These are phyloP conservation scores for Mycena floridula DNA, from an alignment of 768 basidiomycete genomes.

Conservation along the genomic window DNA sequence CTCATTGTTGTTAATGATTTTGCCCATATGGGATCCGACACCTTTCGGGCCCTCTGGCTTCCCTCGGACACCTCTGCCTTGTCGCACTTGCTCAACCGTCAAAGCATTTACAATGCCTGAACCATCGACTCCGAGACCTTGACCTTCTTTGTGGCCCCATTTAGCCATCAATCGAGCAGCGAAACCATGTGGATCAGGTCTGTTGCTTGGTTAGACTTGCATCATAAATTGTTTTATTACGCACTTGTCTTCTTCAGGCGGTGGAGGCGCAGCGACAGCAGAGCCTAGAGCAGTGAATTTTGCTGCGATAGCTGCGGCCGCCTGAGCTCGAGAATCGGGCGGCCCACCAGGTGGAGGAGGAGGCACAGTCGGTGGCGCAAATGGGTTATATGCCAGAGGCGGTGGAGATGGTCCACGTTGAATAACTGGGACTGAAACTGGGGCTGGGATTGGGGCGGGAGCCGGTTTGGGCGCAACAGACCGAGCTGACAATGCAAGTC, in stretches of 20 bases:
- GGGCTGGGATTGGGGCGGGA: slow-evolving; percentile 17
- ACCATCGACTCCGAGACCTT: slow-evolving; percentile 82
- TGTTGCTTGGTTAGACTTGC: slow-evolving; percentile 8
- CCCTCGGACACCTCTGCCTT: slow-evolving; percentile 33
- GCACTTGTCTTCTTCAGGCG: slow-evolving; percentile 20
- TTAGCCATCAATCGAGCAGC: slow-evolving; percentile 90
- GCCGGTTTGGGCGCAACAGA: slow-evolving; percentile 23
- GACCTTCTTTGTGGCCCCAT: slow-evolving; percentile 93
- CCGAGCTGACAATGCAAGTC: slow-evolving; percentile 53
- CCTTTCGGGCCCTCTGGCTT: slow-evolving; percentile 26
- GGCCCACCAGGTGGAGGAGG: slow-evolving; percentile 48
- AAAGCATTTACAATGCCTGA: slow-evolving; percentile 87
- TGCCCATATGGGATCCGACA: slow-evolving; percentile 69
- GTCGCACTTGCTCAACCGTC: slow-evolving; percentile 63
- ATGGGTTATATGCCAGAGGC: slow-evolving; percentile 61
- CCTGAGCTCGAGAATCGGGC: slow-evolving; percentile 61
- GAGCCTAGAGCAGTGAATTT: slow-evolving; percentile 53
- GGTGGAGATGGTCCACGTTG: slow-evolving; percentile 35
- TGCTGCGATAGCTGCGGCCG: slow-evolving; percentile 81
- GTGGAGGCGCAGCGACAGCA: slow-evolving; percentile 10
- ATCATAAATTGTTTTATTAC: neutral
- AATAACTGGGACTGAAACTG: slow-evolving; percentile 19
- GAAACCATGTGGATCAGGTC: slow-evolving; percentile 65
- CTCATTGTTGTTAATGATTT: slow-evolving; percentile 87
- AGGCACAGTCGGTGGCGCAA: slow-evolving; percentile 55